phyloP scores from a whole-genome alignment of 352 stramenopile species.

The Globisporangium okanoganense region DNA sequence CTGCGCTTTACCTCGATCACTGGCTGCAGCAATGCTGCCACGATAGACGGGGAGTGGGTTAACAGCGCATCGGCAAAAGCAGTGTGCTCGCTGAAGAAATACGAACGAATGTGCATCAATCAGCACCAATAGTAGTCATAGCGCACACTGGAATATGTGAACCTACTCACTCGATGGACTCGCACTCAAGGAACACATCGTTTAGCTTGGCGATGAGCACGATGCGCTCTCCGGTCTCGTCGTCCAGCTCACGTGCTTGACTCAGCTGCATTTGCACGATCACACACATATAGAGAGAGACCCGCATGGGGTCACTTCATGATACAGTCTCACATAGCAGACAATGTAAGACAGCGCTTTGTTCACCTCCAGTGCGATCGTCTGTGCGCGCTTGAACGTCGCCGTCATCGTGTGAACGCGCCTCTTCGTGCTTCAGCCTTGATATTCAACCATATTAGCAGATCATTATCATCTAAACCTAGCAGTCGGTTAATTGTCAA shows the following conservation, averaged over 20 bases:
- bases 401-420: not conserved
- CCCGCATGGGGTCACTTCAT: no score
- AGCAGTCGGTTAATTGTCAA: no score
- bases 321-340: not conserved
- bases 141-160: not conserved
- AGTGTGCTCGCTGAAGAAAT: conserved; percentile 2
- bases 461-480: no score
- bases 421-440: not conserved
- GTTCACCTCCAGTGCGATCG: conserved; percentile 2
- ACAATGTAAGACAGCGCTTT: not conserved
- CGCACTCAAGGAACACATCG: conserved; percentile 10
- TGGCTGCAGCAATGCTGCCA: not conserved
- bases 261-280: not conserved
- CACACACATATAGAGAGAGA: not conserved
- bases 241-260: not conserved
- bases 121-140: not conserved
- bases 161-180: conserved; percentile 13
- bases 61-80: conserved; percentile 9
- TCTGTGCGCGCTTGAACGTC: not conserved
- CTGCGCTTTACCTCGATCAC: not conserved
- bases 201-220: conserved; percentile 13
- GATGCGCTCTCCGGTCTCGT: not conserved
- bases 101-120: not conserved
- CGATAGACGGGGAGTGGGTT: not conserved
- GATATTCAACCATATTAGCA: no score